A percentile compares a stretch with the other conserved stretches of the same genome.
These are phyloP conservation scores for Collariella sp. DNA, from an alignment of 495 filamentous ascomycete genomes.

Conservation along the genomic window DNA sequence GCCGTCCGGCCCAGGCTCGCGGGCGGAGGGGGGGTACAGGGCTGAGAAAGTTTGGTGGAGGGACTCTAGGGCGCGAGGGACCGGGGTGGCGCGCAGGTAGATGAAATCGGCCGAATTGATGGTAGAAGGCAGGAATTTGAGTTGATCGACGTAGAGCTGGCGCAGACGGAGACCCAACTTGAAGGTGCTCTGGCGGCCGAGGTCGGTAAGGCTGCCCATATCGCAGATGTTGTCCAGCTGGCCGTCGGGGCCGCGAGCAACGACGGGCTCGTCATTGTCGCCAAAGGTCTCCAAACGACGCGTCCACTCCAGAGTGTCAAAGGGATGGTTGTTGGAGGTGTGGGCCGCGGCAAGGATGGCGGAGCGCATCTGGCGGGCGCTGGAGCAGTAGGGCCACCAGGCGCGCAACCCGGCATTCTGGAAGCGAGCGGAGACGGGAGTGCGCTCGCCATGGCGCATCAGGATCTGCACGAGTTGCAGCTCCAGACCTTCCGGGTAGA, in stretches of 20 bases:
- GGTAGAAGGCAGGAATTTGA: constrained; percentile 69
- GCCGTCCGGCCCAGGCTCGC: constrained; percentile 32
- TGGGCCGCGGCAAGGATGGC: constrained; percentile 48
- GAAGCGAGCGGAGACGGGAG: constrained; percentile 78
- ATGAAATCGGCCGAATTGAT: constrained; percentile 56
- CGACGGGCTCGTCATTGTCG: constrained; percentile 55
- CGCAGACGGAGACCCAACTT: constrained; percentile 71
- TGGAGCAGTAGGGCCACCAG: constrained; percentile 90
- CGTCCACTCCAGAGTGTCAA: constrained; percentile 65
- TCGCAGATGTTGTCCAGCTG: constrained; percentile 74
- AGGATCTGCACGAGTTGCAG: constrained; percentile 86
- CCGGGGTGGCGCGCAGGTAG: constrained; percentile 77
- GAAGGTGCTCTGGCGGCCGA: constrained; percentile 74
- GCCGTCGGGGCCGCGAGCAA: constrained; percentile 56
- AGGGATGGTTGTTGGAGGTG: constrained; percentile 23
- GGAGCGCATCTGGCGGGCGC: constrained; percentile 62
- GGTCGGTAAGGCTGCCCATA: constrained; percentile 82
- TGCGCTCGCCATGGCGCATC: constrained; percentile 85
- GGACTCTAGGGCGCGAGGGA: constrained; percentile 78
- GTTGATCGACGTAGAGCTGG: constrained; percentile 78
- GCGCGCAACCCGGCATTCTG: constrained; percentile 74
- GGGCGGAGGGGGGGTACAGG: constrained; percentile 69
- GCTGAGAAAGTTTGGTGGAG: constrained; percentile 85
- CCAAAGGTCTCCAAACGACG: constrained; percentile 77
- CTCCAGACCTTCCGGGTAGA: constrained; percentile 74